Evolutionary conservation across 441 rosid species (phyloP).

Genomic region (Adansonia grandidieri): DNA sequence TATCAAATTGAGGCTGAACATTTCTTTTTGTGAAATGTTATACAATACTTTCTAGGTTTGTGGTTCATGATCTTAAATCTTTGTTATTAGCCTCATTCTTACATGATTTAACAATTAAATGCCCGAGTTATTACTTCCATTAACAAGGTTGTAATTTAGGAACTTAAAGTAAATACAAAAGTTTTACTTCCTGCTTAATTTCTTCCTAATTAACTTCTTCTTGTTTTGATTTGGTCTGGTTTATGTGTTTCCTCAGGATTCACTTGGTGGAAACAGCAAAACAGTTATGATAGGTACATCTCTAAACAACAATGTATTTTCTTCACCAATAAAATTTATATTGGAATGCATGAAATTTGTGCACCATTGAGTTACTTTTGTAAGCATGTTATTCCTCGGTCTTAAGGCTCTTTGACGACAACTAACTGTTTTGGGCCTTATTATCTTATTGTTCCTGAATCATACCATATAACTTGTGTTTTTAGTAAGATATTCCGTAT

Average conservation of each 20-base stretch:
- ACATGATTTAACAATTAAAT: neutral
- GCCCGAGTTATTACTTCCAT: neutral
- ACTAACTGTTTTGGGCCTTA: neutral
- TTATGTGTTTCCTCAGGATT: conserved; percentile 50
- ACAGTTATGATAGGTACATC: conserved; percentile 69
- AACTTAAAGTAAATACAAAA: conserved; percentile 5
- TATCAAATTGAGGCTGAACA: conserved; percentile 16
- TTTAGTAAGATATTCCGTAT: neutral
- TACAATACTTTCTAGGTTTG: neutral
- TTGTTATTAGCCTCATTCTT: conserved; percentile 14
- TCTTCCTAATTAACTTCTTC: neutral
- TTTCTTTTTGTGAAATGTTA: neutral
- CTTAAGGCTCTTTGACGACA: neutral
- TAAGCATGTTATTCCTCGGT: neutral
- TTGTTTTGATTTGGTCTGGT: conserved; percentile 23
- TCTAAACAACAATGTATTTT: conserved; percentile 13
- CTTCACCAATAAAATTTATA: neutral
- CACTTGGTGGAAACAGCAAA: conserved; percentile 75
- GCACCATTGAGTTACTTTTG: neutral
- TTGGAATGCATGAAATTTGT: neutral
- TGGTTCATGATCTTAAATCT: conserved; percentile 14
- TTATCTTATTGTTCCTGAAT: neutral
- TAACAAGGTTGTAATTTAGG: conserved; percentile 7
- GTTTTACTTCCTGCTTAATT: conserved; percentile 2
- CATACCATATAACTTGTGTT: neutral